Evolutionary conservation across 306 rosid species (phyloP), one percentile per base, ranked within the genome.

Genomic region (Vigna reflexopilosa): DNA sequence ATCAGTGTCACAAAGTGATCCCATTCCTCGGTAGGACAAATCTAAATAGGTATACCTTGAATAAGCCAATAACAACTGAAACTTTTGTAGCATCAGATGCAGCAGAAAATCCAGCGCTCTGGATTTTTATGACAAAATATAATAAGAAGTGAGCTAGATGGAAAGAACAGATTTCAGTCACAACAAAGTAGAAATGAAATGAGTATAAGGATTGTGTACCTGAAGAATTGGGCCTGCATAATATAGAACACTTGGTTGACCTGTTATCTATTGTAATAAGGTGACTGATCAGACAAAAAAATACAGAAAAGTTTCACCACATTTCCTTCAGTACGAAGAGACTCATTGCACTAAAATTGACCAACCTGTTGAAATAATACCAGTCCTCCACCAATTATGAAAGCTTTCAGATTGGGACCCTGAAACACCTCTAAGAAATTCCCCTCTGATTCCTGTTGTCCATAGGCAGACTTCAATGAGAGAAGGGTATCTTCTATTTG

Each of bases 71-170:
- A 54, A 95, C 83, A 81, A 95, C 98, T 47, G 98, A 95, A 72
- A 95, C 98, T 87, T 91, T 86, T 36, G 98, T 87, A 28, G 98
- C 98, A 80, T 92, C 98, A 47, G 98, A 74, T 38, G 98, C 98
- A 62, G 97, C 98, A 80, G 97, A 84, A 82, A 95, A 95, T 73
- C 98, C 98, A 68, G 98, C 98, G 75, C 89, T 91, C 98, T 94
- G 51, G 80, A 85, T 51, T 64, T 54, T 68, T 5, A 86, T 52
- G 59, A 74, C 55, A 76, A 45, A 71, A 51, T 62, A 74, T 40
- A 67, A 77, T n/a, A 36, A 8, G 32, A 67, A 51, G 75, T 83
- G 52, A 80, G 71, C 72, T 24, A 38, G 83, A 79, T 55, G 70
- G 68, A 77, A 30, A 62, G 49, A 79, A 82, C 20, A 48, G 44